Conservation (phyloP, 257 asterid genomes). For the Parsonsia alboflavescens region DNA sequence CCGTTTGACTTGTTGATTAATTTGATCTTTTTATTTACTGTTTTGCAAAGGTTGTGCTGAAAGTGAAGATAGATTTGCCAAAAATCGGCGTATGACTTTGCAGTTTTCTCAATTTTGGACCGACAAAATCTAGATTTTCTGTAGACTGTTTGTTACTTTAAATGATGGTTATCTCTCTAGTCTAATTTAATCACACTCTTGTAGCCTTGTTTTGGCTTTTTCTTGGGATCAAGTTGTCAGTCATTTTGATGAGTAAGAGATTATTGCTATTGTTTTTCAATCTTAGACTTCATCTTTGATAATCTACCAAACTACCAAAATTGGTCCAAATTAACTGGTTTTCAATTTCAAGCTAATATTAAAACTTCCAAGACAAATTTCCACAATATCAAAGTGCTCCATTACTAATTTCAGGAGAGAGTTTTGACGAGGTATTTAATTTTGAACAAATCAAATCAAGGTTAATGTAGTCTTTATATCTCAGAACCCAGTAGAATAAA, state of each 20-base stretch:
- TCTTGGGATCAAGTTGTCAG: background rate
- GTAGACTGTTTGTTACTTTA: background rate
- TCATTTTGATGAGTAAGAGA: background rate
- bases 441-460: background rate
- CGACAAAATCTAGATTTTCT: background rate
- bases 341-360: background rate
- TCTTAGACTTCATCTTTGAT: background rate
- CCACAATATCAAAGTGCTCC: background rate
- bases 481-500: background rate
- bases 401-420: background rate
- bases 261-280: background rate
- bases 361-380: background rate
- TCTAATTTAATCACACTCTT: background rate
- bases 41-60: background rate
- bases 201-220: background rate
- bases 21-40: background rate
- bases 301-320: background rate
- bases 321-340: background rate
- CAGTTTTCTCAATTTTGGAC: background rate
- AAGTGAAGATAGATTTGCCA: background rate
- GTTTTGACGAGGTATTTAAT: background rate
- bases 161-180: background rate
- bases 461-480: background rate
- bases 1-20: background rate
- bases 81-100: background rate